Percentiles rank a stretch among this genome's conserved stretches.
These are phyloP conservation scores for Penicillium daleae DNA, from an alignment of 495 filamentous ascomycete species.

Conservation along the genomic window DNA sequence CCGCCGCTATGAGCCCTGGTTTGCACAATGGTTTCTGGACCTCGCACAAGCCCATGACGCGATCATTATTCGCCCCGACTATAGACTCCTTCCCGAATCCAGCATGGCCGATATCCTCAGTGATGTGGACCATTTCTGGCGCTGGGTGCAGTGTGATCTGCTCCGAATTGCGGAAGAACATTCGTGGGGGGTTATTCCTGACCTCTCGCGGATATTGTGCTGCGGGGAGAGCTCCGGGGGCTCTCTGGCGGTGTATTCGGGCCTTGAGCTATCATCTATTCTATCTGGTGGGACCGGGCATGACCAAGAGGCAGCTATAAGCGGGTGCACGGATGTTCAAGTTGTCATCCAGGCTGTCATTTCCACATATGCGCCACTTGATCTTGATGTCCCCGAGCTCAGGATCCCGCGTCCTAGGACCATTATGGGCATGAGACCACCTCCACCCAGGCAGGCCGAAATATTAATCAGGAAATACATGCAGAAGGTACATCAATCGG, in stretches of 20 bases:
- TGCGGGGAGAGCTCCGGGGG: neutral
- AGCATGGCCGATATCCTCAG: slow-evolving; percentile 7
- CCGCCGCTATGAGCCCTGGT: slow-evolving; percentile 1
- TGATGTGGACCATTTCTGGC: slow-evolving; percentile 20
- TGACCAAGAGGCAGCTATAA: neutral
- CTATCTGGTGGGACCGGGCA: neutral
- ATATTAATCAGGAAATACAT: neutral
- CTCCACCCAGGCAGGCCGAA: neutral
- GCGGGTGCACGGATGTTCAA: neutral
- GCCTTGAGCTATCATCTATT: neutral
- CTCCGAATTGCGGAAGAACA: neutral
- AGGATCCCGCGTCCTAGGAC: neutral
- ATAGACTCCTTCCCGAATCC: slow-evolving; percentile 20
- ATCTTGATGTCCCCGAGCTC: neutral
- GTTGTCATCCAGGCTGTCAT: neutral
- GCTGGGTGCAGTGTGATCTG: slow-evolving; percentile 13
- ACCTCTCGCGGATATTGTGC: neutral
- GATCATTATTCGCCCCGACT: slow-evolving; percentile 22
- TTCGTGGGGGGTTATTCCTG: neutral
- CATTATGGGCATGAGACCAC: neutral
- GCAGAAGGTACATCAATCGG: neutral
- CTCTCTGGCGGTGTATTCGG: neutral
- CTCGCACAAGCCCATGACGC: slow-evolving; percentile 25
- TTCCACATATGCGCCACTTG: neutral
- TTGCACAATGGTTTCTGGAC: slow-evolving; percentile 10